Evolutionary conservation across 2,329 filamentous ascomycete species (phyloP).

Genomic region (Epichloe amarillans): DNA sequence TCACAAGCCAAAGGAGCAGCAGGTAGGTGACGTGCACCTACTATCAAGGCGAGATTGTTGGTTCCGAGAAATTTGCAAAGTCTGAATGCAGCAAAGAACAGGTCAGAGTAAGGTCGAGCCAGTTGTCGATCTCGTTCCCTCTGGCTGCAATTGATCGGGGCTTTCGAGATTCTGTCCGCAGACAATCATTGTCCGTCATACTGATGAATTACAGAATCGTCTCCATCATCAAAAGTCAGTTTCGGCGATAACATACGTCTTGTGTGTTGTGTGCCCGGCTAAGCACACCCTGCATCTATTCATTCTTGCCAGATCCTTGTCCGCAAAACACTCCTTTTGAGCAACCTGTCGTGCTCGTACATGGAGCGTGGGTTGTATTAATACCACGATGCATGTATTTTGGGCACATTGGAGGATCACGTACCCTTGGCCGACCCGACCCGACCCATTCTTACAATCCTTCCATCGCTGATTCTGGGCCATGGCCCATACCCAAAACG

Average conservation of each 20-base stretch:
- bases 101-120: neutral
- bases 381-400: neutral
- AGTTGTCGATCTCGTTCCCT: neutral
- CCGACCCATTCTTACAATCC: slow-evolving; percentile 1
- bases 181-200: neutral
- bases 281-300: neutral
- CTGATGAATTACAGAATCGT: neutral
- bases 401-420: neutral
- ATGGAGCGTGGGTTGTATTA: neutral
- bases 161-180: neutral
- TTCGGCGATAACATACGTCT: neutral
- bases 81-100: neutral
- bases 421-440: neutral
- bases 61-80: too few relatives aligned
- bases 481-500: neutral
- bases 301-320: neutral
- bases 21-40: too few relatives aligned
- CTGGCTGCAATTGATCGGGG: too few relatives aligned
- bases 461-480: neutral
- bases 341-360: neutral
- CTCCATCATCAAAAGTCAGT: neutral
- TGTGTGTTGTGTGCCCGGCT: neutral
- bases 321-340: neutral
- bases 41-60: too few relatives aligned
- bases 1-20: too few relatives aligned